phyloP scores from a whole-genome alignment of 1,139 yeast genomes.

The Pichia sp. region DNA sequence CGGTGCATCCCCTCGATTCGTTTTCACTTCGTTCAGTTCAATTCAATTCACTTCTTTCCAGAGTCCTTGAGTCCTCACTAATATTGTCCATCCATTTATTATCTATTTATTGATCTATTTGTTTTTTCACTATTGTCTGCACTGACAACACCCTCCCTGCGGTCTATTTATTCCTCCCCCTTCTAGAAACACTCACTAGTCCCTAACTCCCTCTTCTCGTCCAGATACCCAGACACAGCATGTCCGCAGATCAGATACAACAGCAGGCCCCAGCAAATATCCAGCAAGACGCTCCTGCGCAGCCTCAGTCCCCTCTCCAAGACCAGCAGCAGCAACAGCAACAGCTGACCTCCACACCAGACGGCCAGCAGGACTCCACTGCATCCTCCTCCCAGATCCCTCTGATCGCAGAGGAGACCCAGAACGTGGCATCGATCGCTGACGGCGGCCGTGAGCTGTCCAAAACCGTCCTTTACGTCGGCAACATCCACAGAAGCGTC shows the following conservation, averaged over 20 bases:
- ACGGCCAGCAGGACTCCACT: constrained; percentile 13
- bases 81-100: no score
- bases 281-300: no score
- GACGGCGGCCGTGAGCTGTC: constrained; percentile 82
- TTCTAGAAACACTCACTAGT: background rate
- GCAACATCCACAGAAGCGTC: constrained; percentile 63
- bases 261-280: background rate
- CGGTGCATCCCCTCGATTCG: no score
- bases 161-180: no score
- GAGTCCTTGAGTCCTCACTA: no score
- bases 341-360: background rate
- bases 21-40: no score
- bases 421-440: constrained; percentile 60
- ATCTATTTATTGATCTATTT: no score
- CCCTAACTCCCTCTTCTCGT: background rate
- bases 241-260: constrained; percentile 7
- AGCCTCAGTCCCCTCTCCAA: no score
- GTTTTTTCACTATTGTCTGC: no score
- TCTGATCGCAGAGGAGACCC: background rate
- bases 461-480: constrained; percentile 69
- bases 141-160: no score
- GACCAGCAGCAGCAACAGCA: constrained; percentile 3
- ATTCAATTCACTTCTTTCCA: no score
- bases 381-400: constrained; percentile 9
- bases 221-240: constrained; percentile 2